A percentile compares a stretch with the other conserved stretches of the same genome.
Conservation (phyloP, 129 eudicot species). For the Heracleum sosnowskyi region DNA sequence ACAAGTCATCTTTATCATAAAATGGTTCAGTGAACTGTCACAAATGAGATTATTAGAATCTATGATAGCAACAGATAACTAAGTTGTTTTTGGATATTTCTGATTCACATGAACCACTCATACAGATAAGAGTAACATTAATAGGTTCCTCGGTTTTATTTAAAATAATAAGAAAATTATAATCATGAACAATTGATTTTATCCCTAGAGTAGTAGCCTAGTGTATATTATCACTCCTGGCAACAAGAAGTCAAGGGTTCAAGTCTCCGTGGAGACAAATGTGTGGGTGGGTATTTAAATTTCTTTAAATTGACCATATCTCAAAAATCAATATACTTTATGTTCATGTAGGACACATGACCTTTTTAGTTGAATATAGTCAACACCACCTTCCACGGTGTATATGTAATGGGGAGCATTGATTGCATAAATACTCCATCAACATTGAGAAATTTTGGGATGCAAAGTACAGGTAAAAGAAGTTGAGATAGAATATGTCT, state of each 20-base stretch:
- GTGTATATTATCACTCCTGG: not conserved
- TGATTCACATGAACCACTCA: not conserved
- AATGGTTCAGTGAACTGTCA: not conserved
- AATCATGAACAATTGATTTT: not conserved
- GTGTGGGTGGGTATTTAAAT: not conserved
- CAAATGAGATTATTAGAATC: not conserved
- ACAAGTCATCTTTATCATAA: not conserved
- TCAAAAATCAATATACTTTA: not conserved
- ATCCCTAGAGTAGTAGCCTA: not conserved
- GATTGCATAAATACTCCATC: not conserved
- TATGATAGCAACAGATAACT: not conserved
- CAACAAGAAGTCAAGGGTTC: not conserved
- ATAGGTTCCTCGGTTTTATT: not conserved
- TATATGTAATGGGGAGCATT: not conserved
- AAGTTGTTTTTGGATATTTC: not conserved
- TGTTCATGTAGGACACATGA: not conserved
- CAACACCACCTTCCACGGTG: not conserved
- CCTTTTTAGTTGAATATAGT: not conserved
- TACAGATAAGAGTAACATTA: not conserved
- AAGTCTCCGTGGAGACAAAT: not conserved
- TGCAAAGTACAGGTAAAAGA: not conserved
- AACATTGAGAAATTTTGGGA: not conserved
- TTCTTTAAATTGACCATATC: not conserved
- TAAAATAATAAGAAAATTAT: not conserved
- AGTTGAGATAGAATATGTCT: not conserved